Percentiles rank a stretch among this genome's conserved stretches.
Evolutionary conservation across 1,284 basidiomycete genomes (phyloP).

Genomic region (Sporisorium reilianum): DNA sequence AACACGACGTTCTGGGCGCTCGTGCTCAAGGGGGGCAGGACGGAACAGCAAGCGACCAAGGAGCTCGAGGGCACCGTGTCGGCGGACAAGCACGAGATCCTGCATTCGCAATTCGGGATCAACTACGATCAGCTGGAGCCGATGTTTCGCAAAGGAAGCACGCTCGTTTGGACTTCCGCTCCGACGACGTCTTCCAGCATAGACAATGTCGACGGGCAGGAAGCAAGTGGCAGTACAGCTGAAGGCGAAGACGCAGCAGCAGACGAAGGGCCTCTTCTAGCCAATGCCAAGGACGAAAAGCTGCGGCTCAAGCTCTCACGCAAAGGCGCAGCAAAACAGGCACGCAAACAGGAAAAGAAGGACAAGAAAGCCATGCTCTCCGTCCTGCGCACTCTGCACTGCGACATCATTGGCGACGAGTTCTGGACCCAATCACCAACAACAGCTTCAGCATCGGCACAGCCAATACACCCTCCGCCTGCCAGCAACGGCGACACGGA

Average conservation of each 20-base stretch:
- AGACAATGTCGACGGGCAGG: too few species aligned
- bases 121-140: constrained; percentile 86
- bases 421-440: constrained; percentile 53
- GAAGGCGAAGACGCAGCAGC: neutral
- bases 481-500: constrained; percentile 42
- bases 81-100: constrained; percentile 88
- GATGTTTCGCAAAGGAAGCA: constrained; percentile 86
- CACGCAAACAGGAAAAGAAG: constrained; percentile 37
- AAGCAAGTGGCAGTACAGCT: neutral
- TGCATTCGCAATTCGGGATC: constrained; percentile 83
- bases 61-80: constrained; percentile 82
- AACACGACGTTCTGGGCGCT: constrained; percentile 97
- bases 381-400: constrained; percentile 63
- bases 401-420: constrained; percentile 64
- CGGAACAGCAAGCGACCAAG: constrained; percentile 84
- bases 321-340: constrained; percentile 27
- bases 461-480: constrained; percentile 20
- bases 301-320: constrained; percentile 21
- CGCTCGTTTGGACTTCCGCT: constrained; percentile 76
- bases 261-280: constrained; percentile 7
- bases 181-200: neutral
- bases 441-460: neutral
- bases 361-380: constrained; percentile 32
- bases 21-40: constrained; percentile 81
- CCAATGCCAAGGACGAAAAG: constrained; percentile 42